phyloP scores from a whole-genome alignment of 1,284 basidiomycete species.

The Kalmanozyma brasiliensis region DNA sequence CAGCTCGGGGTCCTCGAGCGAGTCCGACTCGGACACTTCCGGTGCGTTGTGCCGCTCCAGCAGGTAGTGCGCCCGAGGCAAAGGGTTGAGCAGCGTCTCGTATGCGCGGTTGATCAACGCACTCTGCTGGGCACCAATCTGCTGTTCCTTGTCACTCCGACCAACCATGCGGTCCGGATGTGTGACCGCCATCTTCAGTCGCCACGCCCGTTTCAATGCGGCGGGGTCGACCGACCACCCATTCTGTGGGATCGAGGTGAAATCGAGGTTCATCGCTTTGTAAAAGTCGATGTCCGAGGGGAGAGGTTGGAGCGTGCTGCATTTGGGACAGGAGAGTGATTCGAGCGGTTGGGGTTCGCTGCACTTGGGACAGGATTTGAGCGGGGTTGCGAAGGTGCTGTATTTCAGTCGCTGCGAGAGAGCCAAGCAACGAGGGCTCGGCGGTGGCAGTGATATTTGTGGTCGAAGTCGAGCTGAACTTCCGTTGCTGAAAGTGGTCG shows the following conservation, averaged over 20 bases:
- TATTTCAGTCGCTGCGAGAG: not conserved
- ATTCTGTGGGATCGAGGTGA: conserved; percentile 29
- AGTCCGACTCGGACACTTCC: conserved; percentile 50
- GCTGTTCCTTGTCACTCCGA: conserved; percentile 56
- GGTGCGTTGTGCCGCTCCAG: conserved; percentile 42
- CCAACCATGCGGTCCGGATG: conserved; percentile 64
- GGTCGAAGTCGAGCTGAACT: no score
- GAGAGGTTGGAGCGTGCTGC: conserved; percentile 54
- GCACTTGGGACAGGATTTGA: conserved; percentile 45
- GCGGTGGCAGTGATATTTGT: no score
- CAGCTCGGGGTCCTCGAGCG: conserved; percentile 60
- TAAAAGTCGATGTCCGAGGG: conserved; percentile 56
- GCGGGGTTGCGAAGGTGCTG: conserved; percentile 19
- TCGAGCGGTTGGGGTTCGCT: conserved; percentile 39
- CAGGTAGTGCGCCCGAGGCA: conserved; percentile 58
- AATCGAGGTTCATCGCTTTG: conserved; percentile 56
- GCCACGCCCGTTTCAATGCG: conserved; percentile 59
- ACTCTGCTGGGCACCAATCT: conserved; percentile 61
- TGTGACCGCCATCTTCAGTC: conserved; percentile 57
- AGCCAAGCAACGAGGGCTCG: not conserved
- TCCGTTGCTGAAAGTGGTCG: no score
- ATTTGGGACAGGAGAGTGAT: conserved; percentile 45
- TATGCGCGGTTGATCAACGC: conserved; percentile 65
- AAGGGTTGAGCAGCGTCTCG: conserved; percentile 61
- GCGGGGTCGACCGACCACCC: conserved; percentile 57